Percentiles rank a stretch among this genome's conserved stretches.
phyloP scores from a whole-genome alignment of 139 green algal species.

The Astrephomene gubernaculifera region DNA sequence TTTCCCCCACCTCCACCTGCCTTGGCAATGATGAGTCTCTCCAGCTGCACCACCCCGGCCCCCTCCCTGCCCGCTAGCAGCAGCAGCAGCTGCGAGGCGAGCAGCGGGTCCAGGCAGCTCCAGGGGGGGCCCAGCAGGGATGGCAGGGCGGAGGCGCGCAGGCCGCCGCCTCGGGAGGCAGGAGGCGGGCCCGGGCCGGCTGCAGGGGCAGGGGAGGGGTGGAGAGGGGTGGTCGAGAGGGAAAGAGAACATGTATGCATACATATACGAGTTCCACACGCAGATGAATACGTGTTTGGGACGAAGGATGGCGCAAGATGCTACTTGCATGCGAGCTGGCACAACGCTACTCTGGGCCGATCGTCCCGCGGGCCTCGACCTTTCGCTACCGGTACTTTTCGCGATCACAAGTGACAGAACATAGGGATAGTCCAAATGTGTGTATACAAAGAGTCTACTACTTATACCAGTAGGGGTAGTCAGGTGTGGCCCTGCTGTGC shows the following conservation, averaged over 20 bases:
- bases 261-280: not conserved
- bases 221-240: not conserved
- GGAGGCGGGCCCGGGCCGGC: not conserved
- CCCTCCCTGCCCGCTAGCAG: not conserved
- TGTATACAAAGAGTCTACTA: not conserved
- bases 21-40: slow-evolving; percentile 16
- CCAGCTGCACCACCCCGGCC: slow-evolving; percentile 29
- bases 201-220: not conserved
- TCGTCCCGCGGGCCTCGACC: not conserved
- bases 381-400: not conserved
- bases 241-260: not conserved
- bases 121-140: not conserved
- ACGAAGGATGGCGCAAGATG: no score
- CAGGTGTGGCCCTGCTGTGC: not conserved
- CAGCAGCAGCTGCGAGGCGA: not conserved
- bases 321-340: no score
- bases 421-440: not conserved
- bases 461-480: not conserved
- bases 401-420: not conserved
- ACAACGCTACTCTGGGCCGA: not conserved
- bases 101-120: not conserved
- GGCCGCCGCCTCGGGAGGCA: not conserved
- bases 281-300: no score
- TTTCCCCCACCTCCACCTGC: not conserved
- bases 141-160: not conserved